Evolutionary conservation across 495 filamentous ascomycete species (phyloP).

Genomic region (Chaetomium tenue): DNA sequence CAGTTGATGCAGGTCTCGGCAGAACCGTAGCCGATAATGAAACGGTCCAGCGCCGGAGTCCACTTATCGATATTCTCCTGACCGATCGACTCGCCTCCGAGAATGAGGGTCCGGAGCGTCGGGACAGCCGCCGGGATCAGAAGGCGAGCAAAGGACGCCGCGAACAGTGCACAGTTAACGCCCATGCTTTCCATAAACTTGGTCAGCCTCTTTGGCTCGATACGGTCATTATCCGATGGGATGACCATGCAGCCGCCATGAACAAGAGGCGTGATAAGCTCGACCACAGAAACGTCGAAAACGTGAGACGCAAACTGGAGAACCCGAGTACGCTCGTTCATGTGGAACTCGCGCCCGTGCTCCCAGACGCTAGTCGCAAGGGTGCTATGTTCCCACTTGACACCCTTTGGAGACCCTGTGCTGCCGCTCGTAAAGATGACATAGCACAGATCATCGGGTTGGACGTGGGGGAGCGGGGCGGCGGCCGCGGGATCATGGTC

Average conservation of each 20-base stretch:
- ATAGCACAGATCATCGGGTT: constrained; percentile 13
- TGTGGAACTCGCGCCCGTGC: constrained; percentile 11
- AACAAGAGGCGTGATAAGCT: constrained; percentile 13
- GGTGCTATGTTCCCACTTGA: constrained; percentile 41
- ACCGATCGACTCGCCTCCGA: constrained; percentile 13
- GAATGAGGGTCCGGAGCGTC: constrained; percentile 10
- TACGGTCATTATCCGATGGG: constrained; percentile 12
- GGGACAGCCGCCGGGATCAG: constrained; percentile 5
- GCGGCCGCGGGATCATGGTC: not conserved
- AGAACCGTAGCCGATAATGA: constrained; percentile 16
- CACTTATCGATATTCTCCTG: constrained; percentile 18
- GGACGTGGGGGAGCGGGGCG: constrained; percentile 14
- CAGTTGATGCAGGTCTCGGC: constrained; percentile 20
- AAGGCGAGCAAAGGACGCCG: constrained; percentile 13
- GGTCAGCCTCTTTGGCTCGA: constrained; percentile 7
- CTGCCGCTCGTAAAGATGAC: constrained; percentile 51
- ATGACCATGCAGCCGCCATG: constrained; percentile 13
- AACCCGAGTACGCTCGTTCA: not conserved
- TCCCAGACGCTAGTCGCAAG: constrained; percentile 27
- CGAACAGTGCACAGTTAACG: constrained; percentile 10
- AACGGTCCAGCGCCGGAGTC: constrained; percentile 11
- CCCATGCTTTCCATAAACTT: constrained; percentile 14
- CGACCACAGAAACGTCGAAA: constrained; percentile 11
- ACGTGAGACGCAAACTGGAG: constrained; percentile 15
- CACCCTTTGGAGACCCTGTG: constrained; percentile 40